Evolutionary conservation across 192 early-diverging fungal species (phyloP).

Genomic region (Podila verticillata): DNA sequence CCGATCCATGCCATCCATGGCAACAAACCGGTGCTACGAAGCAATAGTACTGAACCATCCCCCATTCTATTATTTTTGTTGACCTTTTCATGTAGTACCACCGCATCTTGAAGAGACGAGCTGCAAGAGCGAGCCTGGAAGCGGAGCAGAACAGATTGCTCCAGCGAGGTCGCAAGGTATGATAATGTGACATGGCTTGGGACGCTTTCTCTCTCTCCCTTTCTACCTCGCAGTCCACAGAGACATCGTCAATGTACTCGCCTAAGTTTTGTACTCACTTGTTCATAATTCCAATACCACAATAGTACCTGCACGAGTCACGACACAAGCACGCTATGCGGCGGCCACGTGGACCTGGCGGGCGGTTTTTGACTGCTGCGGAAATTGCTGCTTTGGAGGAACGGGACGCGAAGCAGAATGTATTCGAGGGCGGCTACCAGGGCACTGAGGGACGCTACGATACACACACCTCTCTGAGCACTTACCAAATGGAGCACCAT

Average conservation of each 20-base stretch:
- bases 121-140: constrained; percentile 83
- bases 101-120: constrained; percentile 93
- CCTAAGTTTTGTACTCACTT: not conserved
- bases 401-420: constrained; percentile 8
- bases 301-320: constrained; percentile 94
- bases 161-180: constrained; percentile 65
- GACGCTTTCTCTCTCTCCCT: not conserved
- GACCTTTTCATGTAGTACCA: constrained; percentile 71
- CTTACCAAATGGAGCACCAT: constrained; percentile 37
- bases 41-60: not conserved
- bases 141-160: constrained; percentile 71
- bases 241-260: not conserved
- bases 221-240: not conserved
- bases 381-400: constrained; percentile 49
- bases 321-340: constrained; percentile 97
- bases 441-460: not conserved
- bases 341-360: constrained; percentile 95
- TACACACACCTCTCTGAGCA: constrained; percentile 3
- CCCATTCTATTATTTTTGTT: not conserved
- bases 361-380: constrained; percentile 81
- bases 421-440: not conserved
- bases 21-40: not conserved
- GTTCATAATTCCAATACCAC: not conserved
- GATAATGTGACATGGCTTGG: not conserved
- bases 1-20: not conserved